Percentiles rank a stretch among this genome's conserved stretches.
phyloP scores from a whole-genome alignment of 108 stramenopile species.

The Cylindrotheca fusiformis region DNA sequence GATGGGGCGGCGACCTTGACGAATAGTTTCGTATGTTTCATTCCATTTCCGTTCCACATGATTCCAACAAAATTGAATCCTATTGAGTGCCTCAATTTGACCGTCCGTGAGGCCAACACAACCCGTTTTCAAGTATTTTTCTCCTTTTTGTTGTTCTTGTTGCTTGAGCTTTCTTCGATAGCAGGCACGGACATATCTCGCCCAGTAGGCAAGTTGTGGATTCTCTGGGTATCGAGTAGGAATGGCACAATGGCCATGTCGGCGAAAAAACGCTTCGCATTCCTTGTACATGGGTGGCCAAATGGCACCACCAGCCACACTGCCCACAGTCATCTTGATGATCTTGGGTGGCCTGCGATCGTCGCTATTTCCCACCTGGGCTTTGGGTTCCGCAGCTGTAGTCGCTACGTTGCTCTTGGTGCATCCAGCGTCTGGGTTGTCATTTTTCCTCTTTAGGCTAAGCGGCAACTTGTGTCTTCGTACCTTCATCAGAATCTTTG shows the following conservation, averaged over 20 bases:
- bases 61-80: neutral
- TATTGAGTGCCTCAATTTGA: neutral
- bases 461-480: too few species aligned
- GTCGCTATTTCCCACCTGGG: too few species aligned
- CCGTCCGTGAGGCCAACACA: neutral
- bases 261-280: neutral
- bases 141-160: too few species aligned
- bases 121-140: neutral
- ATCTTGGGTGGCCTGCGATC: neutral
- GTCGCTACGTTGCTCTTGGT: too few species aligned
- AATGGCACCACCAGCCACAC: too few species aligned
- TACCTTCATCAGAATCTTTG: too few species aligned
- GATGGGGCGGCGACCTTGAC: too few species aligned
- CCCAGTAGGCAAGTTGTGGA: neutral
- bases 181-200: neutral
- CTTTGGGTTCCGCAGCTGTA: too few species aligned
- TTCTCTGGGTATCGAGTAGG: neutral
- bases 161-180: neutral
- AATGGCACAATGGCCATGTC: neutral
- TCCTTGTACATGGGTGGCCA: neutral
- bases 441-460: too few species aligned
- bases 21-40: neutral
- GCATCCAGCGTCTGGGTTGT: too few species aligned
- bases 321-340: too few species aligned
- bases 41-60: neutral